These are phyloP conservation scores for Ajuga chamaepitys DNA, from an alignment of 257 asterid species.

Conservation along the genomic window DNA sequence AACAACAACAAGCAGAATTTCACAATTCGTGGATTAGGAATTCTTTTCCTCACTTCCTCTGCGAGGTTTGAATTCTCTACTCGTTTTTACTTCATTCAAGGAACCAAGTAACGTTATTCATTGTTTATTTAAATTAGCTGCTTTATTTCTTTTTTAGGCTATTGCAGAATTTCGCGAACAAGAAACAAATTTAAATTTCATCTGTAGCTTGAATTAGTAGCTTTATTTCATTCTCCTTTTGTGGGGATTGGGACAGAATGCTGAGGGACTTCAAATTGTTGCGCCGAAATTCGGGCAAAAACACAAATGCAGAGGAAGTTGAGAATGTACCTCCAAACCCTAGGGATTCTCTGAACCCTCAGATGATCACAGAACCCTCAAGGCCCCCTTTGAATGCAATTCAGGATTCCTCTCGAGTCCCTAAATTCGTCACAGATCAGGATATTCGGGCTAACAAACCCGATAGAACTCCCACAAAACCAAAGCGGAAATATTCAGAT, in stretches of 20 bases:
- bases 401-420: conserved; percentile 49
- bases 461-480: conserved; percentile 69
- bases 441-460: conserved; percentile 37
- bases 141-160: neutral
- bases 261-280: conserved; percentile 76
- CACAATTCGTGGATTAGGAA: conserved; percentile 45
- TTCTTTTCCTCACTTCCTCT: conserved; percentile 54
- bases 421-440: conserved; percentile 36
- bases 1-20: conserved; percentile 28
- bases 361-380: conserved; percentile 42
- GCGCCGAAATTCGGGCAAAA: conserved; percentile 69
- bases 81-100: neutral
- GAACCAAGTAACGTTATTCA: neutral
- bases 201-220: neutral
- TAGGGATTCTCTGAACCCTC: conserved; percentile 45
- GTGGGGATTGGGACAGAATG: conserved; percentile 45
- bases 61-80: conserved; percentile 40
- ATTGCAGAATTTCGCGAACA: conserved; percentile 24
- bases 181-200: neutral
- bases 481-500: conserved; percentile 38
- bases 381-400: conserved; percentile 79
- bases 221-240: conserved; percentile 3
- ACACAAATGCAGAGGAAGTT: conserved; percentile 50
- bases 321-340: conserved; percentile 81
- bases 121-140: neutral